A percentile compares a stretch with the other conserved stretches of the same genome.
phyloP scores from a whole-genome alignment of 108 stramenopile genomes.

The Cyclotella baltica region DNA sequence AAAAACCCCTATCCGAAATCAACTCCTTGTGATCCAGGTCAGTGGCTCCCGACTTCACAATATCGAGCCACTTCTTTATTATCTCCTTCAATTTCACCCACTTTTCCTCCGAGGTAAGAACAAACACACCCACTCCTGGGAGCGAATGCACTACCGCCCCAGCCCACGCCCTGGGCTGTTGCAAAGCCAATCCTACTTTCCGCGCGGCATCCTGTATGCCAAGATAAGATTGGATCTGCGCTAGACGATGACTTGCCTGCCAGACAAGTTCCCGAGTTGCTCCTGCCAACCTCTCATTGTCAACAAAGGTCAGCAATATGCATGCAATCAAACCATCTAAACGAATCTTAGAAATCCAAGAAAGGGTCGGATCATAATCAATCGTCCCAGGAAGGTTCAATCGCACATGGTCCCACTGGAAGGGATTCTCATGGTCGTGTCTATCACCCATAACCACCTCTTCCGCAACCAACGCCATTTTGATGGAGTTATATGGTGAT shows the following conservation, averaged over 20 bases:
- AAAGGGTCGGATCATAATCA: neutral
- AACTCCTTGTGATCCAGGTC: conserved; percentile 5
- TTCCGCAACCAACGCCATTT: conserved; percentile 30
- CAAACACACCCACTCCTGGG: conserved; percentile 17
- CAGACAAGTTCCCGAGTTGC: conserved; percentile 2
- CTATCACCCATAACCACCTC: conserved; percentile 36
- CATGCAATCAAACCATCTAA: conserved; percentile 33
- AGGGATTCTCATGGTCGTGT: conserved; percentile 20
- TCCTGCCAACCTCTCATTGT: conserved; percentile 39
- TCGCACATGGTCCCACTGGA: conserved; percentile 31
- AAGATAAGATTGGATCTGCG: neutral
- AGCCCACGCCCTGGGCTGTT: conserved; percentile 37
- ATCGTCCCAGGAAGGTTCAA: conserved; percentile 36
- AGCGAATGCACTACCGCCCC: conserved; percentile 3
- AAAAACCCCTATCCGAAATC: conserved; percentile 8
- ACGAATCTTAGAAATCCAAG: neutral
- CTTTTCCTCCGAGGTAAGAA: conserved; percentile 33
- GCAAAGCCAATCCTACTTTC: conserved; percentile 27
- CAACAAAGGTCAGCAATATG: conserved; percentile 35
- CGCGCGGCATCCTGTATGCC: conserved; percentile 57
- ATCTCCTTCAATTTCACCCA: conserved; percentile 22
- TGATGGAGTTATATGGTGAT: conserved; percentile 39
- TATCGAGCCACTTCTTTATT: conserved; percentile 6
- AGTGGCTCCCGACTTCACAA: neutral
- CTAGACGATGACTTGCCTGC: conserved; percentile 6